Base-by-base conservation (phyloP, 2,329 filamentous ascomycete species). In the Elsinoe arachidis region DNA sequence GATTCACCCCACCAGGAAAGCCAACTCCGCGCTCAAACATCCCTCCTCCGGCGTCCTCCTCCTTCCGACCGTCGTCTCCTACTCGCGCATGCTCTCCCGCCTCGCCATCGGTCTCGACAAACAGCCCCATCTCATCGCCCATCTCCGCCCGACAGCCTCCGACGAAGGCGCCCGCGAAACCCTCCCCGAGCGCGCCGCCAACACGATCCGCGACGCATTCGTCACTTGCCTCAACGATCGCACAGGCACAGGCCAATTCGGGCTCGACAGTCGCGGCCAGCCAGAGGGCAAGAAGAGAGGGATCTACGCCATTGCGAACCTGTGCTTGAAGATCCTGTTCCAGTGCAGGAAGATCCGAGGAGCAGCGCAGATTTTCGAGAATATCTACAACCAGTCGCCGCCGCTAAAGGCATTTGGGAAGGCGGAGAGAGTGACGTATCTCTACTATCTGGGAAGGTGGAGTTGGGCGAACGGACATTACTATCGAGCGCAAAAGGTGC, bases 371-470 rank as follows among this genome's bases (percentile, higher is more conserved):
- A 88, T 96, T 65, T 93, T 96, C 68, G 86, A 85, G 63, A 95
- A 93, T 67, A 92, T 96, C 62, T 85, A 84, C 52, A 85, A 87
- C 58, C 87, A 88, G 62, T 91, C 88, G 0, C 90, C 90, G 1
- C 88, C 90, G 0, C 74, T 97, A 11, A 79, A 81, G 1, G 81
- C 88, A 54, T 97, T 95, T 67, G 90, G 91, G 2, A 89, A 88
- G 19, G 81, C 87, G 5, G 88, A 97, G 68, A 83, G 90, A 51
- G 90, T 96, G 53, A 95, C 90, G 2, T 97, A 91, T 65, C 84
- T 97, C 12, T 96, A 96, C 74, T 96, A 96, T 68, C 84, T 97
- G 5, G 92, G 92, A 15, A 86, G 90, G 59, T 96, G 92, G 72
- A 84, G 91, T 67, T 90, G 95, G 69, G 84, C 88, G 61, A 91